Base-by-base conservation (phyloP, 208 protist genomes). In the Angomonas deanei region DNA sequence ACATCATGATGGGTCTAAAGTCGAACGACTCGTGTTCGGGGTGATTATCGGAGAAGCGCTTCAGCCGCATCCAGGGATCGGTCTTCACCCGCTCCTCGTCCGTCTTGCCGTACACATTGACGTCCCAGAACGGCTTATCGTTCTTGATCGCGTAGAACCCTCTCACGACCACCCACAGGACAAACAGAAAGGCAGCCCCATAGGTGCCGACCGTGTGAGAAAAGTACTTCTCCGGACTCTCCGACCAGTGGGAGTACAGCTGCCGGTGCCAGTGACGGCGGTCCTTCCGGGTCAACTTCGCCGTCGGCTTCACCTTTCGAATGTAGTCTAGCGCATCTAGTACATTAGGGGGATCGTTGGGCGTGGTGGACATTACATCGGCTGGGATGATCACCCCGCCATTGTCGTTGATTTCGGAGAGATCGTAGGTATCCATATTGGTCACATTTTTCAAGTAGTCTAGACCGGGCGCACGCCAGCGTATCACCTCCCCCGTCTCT, bases 391-490 rank as follows among this genome's bases (percentile, higher is more conserved):
- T 72, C 27, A 96, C 53, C 10, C 90, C 86, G 17, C 90, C 90
- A 34, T 93, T 82, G 60, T 92, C 84, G 63, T 96, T 80, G 57
- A 96, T 93, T n/a, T 92, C 90, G 50, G 83, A 87, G 5, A 96
- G 57, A 5, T 74, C 63, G 73, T 93, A 93, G 15, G 83, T 93
- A 38, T 96, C 90, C 61, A 92, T 93, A 64, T 96, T 96, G 1
- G 84, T 91, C 34, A 88, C 84, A 63, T 92, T 70, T 61, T 93
- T 93, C 13, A 93, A 34, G 55, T 89, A 78, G 58, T 92, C 76
- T 19, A 96, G 72, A 13, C 90, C 90, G 15, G 86, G 86, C 15
- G 84, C 84, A 3, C 60, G 57, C 85, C 86, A 96, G 23, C 90
- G 90, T 13, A 96, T 74, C 19, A 92, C 83, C 66, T 93, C 86